phyloP scores from a whole-genome alignment of 352 stramenopile species.

The Pythium biforme region DNA sequence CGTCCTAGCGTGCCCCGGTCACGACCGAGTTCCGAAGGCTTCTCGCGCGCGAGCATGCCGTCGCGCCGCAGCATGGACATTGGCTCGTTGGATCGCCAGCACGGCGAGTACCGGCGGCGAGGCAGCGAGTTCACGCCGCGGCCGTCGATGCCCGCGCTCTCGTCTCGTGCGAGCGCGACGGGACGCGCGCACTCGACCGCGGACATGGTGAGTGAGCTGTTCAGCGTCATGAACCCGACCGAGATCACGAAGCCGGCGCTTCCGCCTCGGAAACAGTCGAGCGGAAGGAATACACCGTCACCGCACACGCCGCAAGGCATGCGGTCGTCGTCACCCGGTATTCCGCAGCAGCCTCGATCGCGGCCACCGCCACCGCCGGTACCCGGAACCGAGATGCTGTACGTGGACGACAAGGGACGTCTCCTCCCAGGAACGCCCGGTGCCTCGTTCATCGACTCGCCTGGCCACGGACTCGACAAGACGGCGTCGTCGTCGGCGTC shows the following conservation, averaged over 20 bases:
- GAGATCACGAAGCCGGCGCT: slow-evolving; percentile 36
- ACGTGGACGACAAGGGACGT: slow-evolving; percentile 25
- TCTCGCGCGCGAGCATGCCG: slow-evolving; percentile 2
- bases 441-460: slow-evolving; percentile 5
- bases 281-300: slow-evolving; percentile 7
- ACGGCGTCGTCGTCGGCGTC: slow-evolving; percentile 25
- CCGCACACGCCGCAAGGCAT: not conserved
- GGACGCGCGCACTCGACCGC: slow-evolving; percentile 40
- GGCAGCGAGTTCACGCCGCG: slow-evolving; percentile 20
- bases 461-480: slow-evolving; percentile 23
- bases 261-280: slow-evolving; percentile 16
- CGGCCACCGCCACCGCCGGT: slow-evolving; percentile 16
- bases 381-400: slow-evolving; percentile 13
- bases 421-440: slow-evolving; percentile 16
- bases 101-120: slow-evolving; percentile 12
- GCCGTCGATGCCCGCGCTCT: slow-evolving; percentile 1
- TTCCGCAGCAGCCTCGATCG: slow-evolving; percentile 2
- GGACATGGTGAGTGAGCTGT: slow-evolving; percentile 53
- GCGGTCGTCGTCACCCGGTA: slow-evolving; percentile 16
- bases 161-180: slow-evolving; percentile 17
- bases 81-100: slow-evolving; percentile 15
- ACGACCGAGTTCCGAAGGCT: slow-evolving; percentile 10
- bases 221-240: slow-evolving; percentile 68
- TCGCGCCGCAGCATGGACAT: slow-evolving; percentile 22
- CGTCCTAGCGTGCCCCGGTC: not conserved